phyloP scores from a whole-genome alignment of 75 land plant genomes.

The Ceratopteris richardii region DNA sequence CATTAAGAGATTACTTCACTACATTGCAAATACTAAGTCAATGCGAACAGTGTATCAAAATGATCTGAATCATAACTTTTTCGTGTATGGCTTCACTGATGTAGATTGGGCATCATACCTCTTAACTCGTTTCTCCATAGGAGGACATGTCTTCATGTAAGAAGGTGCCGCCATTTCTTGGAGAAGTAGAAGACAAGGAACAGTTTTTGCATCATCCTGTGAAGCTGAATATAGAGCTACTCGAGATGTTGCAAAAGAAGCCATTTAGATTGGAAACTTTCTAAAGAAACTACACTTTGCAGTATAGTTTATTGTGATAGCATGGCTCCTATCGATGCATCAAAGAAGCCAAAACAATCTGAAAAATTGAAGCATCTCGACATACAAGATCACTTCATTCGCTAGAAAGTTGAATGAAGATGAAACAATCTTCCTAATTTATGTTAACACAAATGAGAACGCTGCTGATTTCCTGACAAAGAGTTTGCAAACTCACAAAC shows the following conservation, averaged over 20 bases:
- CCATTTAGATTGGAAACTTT: constrained; percentile 9
- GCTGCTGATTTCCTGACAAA: constrained; percentile 1
- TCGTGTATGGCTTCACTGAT: background rate
- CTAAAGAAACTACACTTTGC: constrained; percentile 3
- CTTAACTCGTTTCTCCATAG: background rate
- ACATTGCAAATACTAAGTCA: constrained; percentile 9
- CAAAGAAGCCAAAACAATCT: constrained; percentile 12
- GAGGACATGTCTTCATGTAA: constrained; percentile 6
- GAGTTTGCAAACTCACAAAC: background rate
- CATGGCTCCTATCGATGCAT: constrained; percentile 2
- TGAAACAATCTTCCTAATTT: background rate
- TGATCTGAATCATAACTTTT: background rate
- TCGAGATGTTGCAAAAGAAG: constrained; percentile 9
- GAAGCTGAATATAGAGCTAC: constrained; percentile 9
- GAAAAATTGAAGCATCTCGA: constrained; percentile 9
- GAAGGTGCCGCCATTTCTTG: constrained; percentile 9
- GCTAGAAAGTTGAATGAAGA: constrained; percentile 7
- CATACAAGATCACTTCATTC: constrained; percentile 4
- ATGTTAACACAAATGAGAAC: background rate
- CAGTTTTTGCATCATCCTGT: constrained; percentile 5
- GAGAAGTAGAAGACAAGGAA: constrained; percentile 10
- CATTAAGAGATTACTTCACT: constrained; percentile 7
- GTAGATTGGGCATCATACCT: constrained; percentile 11
- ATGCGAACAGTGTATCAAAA: background rate
- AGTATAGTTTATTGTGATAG: constrained; percentile 10